Base-by-base conservation (phyloP, 2,329 filamentous ascomycete genomes). In the Fragosphaeria purpurea region DNA sequence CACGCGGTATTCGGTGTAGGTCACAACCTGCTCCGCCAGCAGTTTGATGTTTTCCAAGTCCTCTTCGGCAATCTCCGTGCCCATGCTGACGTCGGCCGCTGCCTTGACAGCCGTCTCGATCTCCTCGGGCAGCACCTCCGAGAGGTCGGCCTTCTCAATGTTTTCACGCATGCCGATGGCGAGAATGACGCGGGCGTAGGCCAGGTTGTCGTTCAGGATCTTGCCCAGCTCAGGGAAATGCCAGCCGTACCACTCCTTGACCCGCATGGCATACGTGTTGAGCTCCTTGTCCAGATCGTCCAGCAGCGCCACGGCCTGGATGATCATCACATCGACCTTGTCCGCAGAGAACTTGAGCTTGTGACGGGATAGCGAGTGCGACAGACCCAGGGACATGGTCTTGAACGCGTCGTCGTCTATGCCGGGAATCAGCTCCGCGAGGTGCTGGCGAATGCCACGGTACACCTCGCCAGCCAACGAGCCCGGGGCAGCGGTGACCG, bases 201-300 rank as follows among this genome's bases (percentile, higher is more conserved):
- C 90, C 56, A 95, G 74, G 71, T 98, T 98, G 77, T 98, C 93
- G 69, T 94, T 94, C 60, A 96, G 78, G 64, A 97, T 95, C 72
- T 90, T 91, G 64, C 88, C 90, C 78, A 98, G 83, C 74, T 98
- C 93, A 41, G 93, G 93, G 75, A 97, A 98, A 71, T 97, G 93
- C 93, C 93, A 98, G 63, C 93, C 93, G 67, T 98, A 98, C 93
- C 93, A 98, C 70, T 98, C 93, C 82, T 97, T 97, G 55, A 96
- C 89, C 68, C 93, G 80, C 93, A 98, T 98, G 57, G 93, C 91
- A 65, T 96, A 97, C 61, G 88, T 93, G 75, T 98, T 98, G 57
- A 98, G 76, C 71, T 98, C 93, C 77, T 98, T 98, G 75, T 98
- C 93, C 55, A 98, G 75, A 58, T 98, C 93, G 65, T 98, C 93